phyloP scores from a whole-genome alignment of 331 rosid species.

The Rosa hybrid region DNA sequence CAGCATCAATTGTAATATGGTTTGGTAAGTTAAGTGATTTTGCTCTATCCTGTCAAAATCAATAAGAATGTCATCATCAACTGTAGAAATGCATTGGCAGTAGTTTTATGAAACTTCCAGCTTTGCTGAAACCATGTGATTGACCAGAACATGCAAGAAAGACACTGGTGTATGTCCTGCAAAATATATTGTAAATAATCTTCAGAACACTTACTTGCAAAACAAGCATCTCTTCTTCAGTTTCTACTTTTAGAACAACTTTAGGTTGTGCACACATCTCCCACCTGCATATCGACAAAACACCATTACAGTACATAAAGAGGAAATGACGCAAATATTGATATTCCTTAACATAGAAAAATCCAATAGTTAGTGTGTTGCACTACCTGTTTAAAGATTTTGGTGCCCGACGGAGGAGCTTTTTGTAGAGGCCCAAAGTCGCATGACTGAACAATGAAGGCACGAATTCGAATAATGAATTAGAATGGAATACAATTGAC shows the following conservation, averaged over 20 bases:
- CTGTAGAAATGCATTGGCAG: neutral
- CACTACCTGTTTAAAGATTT: constrained; percentile 75
- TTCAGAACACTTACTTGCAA: constrained; percentile 61
- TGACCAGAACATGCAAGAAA: neutral
- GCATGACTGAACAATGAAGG: constrained; percentile 68
- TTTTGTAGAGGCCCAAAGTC: constrained; percentile 87
- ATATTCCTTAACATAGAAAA: neutral
- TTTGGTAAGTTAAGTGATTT: constrained; percentile 79
- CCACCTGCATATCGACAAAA: constrained; percentile 63
- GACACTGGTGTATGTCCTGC: neutral
- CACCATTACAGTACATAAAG: constrained; percentile 15
- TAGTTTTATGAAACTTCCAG: neutral
- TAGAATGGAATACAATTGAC: constrained; percentile 1
- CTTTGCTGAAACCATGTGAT: neutral
- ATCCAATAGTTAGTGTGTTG: neutral
- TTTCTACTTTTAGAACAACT: constrained; percentile 90
- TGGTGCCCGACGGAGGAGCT: constrained; percentile 80
- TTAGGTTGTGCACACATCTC: constrained; percentile 98
- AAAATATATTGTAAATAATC: neutral
- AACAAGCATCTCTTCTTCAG: constrained; percentile 89
- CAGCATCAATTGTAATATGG: constrained; percentile 94
- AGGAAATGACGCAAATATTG: neutral
- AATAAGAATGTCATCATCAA: constrained; percentile 3
- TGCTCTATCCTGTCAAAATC: constrained; percentile 66
- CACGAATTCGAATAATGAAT: constrained; percentile 7